Base-by-base conservation (phyloP, 352 stramenopile genomes). In the Phytophthora aleatoria region DNA sequence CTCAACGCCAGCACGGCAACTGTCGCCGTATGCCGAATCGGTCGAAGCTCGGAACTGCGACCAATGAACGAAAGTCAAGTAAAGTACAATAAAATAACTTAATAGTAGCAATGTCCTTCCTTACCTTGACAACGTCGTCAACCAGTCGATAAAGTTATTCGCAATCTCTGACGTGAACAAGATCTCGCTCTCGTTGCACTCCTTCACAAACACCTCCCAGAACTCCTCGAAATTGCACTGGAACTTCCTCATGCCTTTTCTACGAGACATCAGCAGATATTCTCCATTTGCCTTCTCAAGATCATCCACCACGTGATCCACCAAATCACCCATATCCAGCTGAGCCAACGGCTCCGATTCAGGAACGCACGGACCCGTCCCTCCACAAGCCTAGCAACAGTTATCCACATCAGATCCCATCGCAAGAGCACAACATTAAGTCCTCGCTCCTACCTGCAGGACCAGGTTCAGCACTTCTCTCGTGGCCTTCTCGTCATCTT, bases 401-500 rank as follows among this genome's bases (percentile, higher is more conserved):
- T 49, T 30, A 43, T 8, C 28, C 44, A 56, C 15, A 28, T 56
- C 30, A 55, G 47, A 61, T 36, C 39, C 54, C 52, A 42, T 47
- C 54, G 87, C 61, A 35, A 80, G 52, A 13, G n/a, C 2, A 56
- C 15, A 45, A 16, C 20, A 1, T 38, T 11, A 38, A 44, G 8
- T 11, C 36, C 50, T 5, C 44, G 15, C 16, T 36, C 28, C 5
- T 50, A 88, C 76, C 71, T 94, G 80, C 20, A 96, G 36, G 16
- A 94, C 69, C 53, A 95, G 85, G 52, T 94, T 90, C 11, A 96
- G 67, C 47, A 96, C 61, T 57, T 95, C 86, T 30, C 81, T 80
- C 28, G 71, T 85, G 20, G 76, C 81, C 6, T 69, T 49, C 12
- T 87, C 78, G 1, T 72, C 50, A 31, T 90, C 64, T 16, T 82